A percentile compares a stretch with the other conserved stretches of the same genome.
phyloP scores from a whole-genome alignment of 208 protist genomes.

The Leishmania lainsoni region DNA sequence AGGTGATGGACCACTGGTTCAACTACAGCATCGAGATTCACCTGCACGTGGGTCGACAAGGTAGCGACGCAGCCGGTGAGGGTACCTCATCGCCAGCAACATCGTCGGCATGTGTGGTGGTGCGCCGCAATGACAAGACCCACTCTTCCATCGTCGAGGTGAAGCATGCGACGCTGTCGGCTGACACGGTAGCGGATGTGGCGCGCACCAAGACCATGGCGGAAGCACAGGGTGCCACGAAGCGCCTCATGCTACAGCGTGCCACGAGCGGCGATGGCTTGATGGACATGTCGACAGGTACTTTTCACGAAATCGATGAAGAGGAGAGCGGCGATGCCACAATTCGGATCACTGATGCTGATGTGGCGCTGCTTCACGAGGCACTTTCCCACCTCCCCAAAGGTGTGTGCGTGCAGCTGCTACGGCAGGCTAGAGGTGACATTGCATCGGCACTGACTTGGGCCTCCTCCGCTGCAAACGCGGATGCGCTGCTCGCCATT shows the following conservation, averaged over 20 bases:
- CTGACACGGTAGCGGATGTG: background rate
- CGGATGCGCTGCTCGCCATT: conserved; percentile 16
- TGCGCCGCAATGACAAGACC: conserved; percentile 36
- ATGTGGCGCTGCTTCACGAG: conserved; percentile 45
- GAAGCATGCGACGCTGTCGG: background rate
- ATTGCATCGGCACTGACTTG: conserved; percentile 23
- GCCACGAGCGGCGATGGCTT: conserved; percentile 19
- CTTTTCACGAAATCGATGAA: conserved; percentile 12
- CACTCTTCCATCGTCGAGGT: conserved; percentile 32
- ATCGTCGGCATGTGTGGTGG: conserved; percentile 25
- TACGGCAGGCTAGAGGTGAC: conserved; percentile 22
- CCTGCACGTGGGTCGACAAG: conserved; percentile 17
- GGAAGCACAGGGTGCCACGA: conserved; percentile 11
- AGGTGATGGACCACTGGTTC: conserved; percentile 65
- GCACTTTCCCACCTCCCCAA: conserved; percentile 32
- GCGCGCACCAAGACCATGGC: conserved; percentile 6
- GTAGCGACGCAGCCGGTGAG: background rate
- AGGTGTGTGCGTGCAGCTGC: conserved; percentile 35
- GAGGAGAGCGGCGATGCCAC: background rate
- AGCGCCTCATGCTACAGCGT: conserved; percentile 33
- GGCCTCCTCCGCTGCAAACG: conserved; percentile 20
- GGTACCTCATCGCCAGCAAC: background rate
- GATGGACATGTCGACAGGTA: background rate
- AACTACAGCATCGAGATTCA: conserved; percentile 68
- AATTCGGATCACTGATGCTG: conserved; percentile 15